Evolutionary conservation across 2,329 filamentous ascomycete genomes (phyloP).

Genomic region (Cladosporium colombiae): DNA sequence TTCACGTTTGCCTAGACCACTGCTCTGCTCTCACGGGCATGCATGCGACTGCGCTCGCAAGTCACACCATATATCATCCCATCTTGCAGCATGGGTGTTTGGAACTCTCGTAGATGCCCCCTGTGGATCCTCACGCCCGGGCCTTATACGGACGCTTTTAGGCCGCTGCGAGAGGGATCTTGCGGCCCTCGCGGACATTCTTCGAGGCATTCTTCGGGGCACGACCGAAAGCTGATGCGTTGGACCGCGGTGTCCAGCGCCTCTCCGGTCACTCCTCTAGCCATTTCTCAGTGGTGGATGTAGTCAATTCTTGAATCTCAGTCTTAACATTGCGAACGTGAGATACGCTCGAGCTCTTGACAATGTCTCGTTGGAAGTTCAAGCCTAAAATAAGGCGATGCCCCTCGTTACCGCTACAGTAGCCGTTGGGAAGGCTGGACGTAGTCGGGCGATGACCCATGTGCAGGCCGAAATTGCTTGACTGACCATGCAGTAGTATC

Average conservation of each 20-base stretch:
- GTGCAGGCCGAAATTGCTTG: too few species aligned
- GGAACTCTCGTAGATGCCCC: not conserved
- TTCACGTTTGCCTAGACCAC: not conserved
- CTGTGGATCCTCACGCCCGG: constrained; percentile 1
- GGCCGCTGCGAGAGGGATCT: not conserved
- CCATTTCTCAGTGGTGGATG: not conserved
- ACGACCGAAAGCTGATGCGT: not conserved
- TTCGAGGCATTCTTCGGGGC: not conserved
- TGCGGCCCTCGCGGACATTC: not conserved
- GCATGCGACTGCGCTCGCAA: not conserved
- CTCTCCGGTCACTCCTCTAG: too few species aligned
- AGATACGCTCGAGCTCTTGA: not conserved
- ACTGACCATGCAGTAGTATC: too few species aligned
- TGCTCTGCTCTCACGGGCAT: not conserved
- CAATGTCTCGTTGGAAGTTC: not conserved
- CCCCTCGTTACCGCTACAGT: not conserved
- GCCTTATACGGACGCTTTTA: not conserved
- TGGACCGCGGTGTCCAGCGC: not conserved
- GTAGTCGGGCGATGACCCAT: too few species aligned
- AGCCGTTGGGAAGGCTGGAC: not conserved
- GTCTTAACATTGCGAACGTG: not conserved
- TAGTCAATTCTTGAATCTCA: not conserved
- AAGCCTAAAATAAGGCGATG: not conserved
- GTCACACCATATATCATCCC: not conserved
- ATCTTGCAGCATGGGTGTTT: not conserved